phyloP scores from a whole-genome alignment of 257 asterid species.

The Hygrophila difformis region DNA sequence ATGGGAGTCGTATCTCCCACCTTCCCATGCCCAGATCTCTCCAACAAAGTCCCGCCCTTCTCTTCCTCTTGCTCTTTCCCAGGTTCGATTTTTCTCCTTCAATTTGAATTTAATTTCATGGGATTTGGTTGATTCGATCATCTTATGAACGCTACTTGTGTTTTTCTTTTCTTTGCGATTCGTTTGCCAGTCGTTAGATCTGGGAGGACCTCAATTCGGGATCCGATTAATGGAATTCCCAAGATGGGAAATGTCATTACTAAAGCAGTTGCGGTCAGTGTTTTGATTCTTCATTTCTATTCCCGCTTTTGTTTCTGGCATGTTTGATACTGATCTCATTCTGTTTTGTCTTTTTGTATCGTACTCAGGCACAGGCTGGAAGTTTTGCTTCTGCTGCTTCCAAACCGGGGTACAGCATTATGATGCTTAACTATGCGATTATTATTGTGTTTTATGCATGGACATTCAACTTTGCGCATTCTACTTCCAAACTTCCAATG shows the following conservation, averaged over 20 bases:
- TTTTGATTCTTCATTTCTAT: not conserved
- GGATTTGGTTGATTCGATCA: not conserved
- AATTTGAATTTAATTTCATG: not conserved
- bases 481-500: not conserved
- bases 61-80: slow-evolving; percentile 18
- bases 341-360: not conserved
- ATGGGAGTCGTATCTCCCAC: slow-evolving; percentile 36
- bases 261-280: slow-evolving; percentile 52
- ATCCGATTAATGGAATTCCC: slow-evolving; percentile 20
- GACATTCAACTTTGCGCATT: not conserved
- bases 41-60: slow-evolving; percentile 21
- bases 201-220: slow-evolving; percentile 28
- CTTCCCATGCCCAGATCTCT: slow-evolving; percentile 30
- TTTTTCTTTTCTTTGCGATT: not conserved
- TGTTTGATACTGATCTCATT: no score
- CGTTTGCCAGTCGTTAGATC: slow-evolving; percentile 37
- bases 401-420: slow-evolving; percentile 46
- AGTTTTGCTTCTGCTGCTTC: slow-evolving; percentile 38
- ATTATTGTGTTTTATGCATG: not conserved
- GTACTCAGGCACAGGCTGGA: slow-evolving; percentile 41
- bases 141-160: not conserved
- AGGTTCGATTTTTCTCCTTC: slow-evolving; percentile 9
- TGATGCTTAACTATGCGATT: not conserved
- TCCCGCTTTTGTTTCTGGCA: not conserved
- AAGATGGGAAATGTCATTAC: slow-evolving; percentile 26